Base-by-base conservation (phyloP, 139 green algal genomes). In the Bryopsis sp. region DNA sequence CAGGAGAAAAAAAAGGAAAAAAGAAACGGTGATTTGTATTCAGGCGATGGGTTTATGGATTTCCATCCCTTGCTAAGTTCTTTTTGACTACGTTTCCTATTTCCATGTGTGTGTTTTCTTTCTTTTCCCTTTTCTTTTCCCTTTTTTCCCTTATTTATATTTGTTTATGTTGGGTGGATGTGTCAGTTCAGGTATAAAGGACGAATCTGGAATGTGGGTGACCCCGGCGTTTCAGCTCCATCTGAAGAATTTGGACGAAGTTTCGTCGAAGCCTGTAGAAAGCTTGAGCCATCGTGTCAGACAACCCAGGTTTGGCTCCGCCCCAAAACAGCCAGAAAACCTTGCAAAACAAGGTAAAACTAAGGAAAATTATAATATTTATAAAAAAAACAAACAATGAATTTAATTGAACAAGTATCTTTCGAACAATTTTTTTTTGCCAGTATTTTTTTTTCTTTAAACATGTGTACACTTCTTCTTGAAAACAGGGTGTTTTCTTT, bases 211-310 rank as follows among this genome's bases (percentile, higher is more conserved):
- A 2, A 46, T 63, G 24, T 95, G 88, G 88, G 76, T 93, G 1
- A 84, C 76, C 0, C 89, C 89, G 8, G 86, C 75, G 2, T 95
- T 95, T 67, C 82, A 89, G 65, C 77, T 93, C 38, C 82, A 89
- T 67, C 33, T 61, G 5, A 79, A 73, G 34, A 81, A 80, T 33
- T 46, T 95, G 32, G 84, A 93, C 59, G 24, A 39, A 0, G 31
- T 84, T 7, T 7, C 29, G 28, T 63, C 76, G 15, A n/a, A n/a
- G n/a, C n/a, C n/a, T n/a, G n/a, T n/a, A n/a, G n/a, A n/a, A n/a
- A 54, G 15, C 43, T 11, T 54, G 43, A 11, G 15, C 15, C 43
- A 11, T 54, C 19, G 43, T 11, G 15, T 54, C 15, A 54, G 43
- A 19, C 11, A 19, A 11, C 43, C 43, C 15, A 54, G 43, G 43